Evolutionary conservation across 169 alveolate genomes (phyloP).

Genomic region (Cyclospora cayetanensis): DNA sequence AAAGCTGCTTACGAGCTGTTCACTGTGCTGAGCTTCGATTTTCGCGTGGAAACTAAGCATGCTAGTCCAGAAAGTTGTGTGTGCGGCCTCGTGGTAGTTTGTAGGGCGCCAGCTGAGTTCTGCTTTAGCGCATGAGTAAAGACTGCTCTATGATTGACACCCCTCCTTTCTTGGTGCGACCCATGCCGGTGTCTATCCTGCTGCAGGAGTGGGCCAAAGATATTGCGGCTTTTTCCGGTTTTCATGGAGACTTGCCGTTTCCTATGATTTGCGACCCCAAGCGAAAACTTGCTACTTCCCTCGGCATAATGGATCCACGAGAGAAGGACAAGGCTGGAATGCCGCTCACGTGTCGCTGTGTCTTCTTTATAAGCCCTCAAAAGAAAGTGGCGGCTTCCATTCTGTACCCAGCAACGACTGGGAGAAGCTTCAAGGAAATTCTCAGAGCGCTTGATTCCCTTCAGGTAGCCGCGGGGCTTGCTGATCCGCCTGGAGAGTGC

Average conservation of each 20-base stretch:
- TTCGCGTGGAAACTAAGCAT: no score
- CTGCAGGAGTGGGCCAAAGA: slow-evolving; percentile 40
- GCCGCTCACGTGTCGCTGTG: slow-evolving; percentile 81
- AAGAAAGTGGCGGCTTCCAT: slow-evolving; percentile 72
- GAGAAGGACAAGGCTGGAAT: slow-evolving; percentile 77
- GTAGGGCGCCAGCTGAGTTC: no score
- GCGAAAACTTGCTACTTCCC: slow-evolving; percentile 71
- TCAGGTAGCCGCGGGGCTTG: no score
- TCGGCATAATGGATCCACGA: slow-evolving; percentile 81
- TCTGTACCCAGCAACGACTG: slow-evolving; percentile 83
- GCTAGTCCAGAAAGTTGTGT: no score
- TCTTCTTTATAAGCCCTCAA: slow-evolving; percentile 78
- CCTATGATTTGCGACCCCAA: slow-evolving; percentile 75
- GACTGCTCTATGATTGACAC: no score
- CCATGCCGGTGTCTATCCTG: no score
- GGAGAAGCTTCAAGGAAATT: slow-evolving; percentile 79
- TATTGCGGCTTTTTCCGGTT: not conserved
- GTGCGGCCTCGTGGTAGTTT: no score
- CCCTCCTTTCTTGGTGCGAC: no score
- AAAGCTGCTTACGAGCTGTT: no score
- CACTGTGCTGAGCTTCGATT: no score
- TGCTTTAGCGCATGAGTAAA: no score
- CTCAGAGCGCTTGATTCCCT: slow-evolving; percentile 79
- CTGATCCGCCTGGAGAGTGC: no score
- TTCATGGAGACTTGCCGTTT: slow-evolving; percentile 55